Percentiles rank a stretch among this genome's conserved stretches.
These are phyloP conservation scores for Vicia faba DNA, from an alignment of 306 rosid genomes.

Conservation along the genomic window DNA sequence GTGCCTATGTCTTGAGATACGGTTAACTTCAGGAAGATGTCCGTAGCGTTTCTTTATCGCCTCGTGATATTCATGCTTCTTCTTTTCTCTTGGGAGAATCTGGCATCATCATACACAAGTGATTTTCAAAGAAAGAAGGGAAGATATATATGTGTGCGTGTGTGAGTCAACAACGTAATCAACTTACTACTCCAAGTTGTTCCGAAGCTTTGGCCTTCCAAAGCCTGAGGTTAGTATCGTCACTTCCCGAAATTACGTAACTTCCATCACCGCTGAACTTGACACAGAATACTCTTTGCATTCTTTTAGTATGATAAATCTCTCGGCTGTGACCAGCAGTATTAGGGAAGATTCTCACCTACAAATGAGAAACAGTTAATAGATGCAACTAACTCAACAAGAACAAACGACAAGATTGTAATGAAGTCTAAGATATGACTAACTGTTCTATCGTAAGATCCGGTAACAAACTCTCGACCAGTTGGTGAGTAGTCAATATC, in stretches of 20 bases:
- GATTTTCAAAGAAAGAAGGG: slow-evolving; percentile 26
- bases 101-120: slow-evolving; percentile 34
- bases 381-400: slow-evolving; percentile 4
- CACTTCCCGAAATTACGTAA: slow-evolving; percentile 94
- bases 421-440: slow-evolving; percentile 45
- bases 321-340: slow-evolving; percentile 96
- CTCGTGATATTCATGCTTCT: slow-evolving; percentile 77
- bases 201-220: slow-evolving; percentile 99
- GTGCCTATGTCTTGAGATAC: slow-evolving; percentile 84
- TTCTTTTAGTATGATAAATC: slow-evolving; percentile 89
- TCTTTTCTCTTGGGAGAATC: slow-evolving; percentile 91
- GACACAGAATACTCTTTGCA: slow-evolving; percentile 98
- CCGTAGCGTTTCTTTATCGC: slow-evolving; percentile 82
- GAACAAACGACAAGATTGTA: slow-evolving; percentile 4
- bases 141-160: background rate
- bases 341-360: slow-evolving; percentile 82
- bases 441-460: slow-evolving; percentile 96
- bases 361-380: slow-evolving; percentile 29
- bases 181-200: slow-evolving; percentile 92
- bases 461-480: slow-evolving; percentile 98
- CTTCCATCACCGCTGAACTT: slow-evolving; percentile 92
- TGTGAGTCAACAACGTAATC: slow-evolving; percentile 12
- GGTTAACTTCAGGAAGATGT: slow-evolving; percentile 84
- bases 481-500: slow-evolving; percentile 96
- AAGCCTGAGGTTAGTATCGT: slow-evolving; percentile 91